These are phyloP conservation scores for Aeschynomene evenia DNA, from an alignment of 306 rosid genomes.

Conservation along the genomic window DNA sequence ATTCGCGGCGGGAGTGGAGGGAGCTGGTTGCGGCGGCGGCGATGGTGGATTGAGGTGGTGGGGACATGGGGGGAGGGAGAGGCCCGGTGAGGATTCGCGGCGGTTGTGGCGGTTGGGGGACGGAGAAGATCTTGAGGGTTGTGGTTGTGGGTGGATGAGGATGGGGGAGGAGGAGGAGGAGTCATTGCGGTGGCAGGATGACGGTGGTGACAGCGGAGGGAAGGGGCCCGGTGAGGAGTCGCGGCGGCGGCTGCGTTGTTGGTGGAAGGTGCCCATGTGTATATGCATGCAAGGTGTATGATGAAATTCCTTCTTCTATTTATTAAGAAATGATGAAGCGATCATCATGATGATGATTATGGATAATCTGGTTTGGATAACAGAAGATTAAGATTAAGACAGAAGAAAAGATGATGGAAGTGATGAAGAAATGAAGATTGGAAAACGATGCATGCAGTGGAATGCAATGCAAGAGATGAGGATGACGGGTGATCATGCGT, in stretches of 20 bases:
- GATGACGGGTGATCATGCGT: constrained; percentile 8
- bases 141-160: constrained; percentile 10
- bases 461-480: no score
- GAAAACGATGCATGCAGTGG: no score
- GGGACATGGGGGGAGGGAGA: not conserved
- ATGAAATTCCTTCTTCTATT: no score
- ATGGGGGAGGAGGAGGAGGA: constrained; percentile 23
- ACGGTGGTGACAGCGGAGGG: constrained; percentile 16
- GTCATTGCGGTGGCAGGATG: constrained; percentile 49
- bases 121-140: not conserved
- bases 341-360: no score
- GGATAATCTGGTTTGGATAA: no score
- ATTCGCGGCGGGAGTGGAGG: constrained; percentile 25
- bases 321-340: no score
- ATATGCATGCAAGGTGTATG: not conserved
- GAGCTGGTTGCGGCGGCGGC: no score
- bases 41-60: no score
- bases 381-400: no score
- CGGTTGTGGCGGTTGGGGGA: not conserved
- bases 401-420: no score
- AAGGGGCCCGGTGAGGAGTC: constrained; percentile 6
- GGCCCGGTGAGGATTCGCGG: constrained; percentile 26
- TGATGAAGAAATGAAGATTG: no score
- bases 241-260: constrained; percentile 24
- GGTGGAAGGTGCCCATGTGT: constrained; percentile 13